These are phyloP conservation scores for Fusarium sp. DNA, from an alignment of 2,329 filamentous ascomycete genomes.

Conservation along the genomic window DNA sequence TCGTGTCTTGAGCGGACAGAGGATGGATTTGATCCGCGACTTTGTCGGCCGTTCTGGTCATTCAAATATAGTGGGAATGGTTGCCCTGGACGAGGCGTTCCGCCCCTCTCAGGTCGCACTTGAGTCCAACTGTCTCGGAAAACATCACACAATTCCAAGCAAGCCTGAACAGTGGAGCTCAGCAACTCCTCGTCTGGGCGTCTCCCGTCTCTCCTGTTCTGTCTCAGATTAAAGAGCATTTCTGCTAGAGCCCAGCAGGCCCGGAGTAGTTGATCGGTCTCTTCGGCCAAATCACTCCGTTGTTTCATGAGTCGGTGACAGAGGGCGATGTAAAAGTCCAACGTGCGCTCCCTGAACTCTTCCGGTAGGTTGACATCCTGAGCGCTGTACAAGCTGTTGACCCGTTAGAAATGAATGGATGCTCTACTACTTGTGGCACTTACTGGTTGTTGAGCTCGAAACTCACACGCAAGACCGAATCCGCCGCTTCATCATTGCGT, in stretches of 20 bases:
- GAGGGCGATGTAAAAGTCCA: conserved; percentile 94
- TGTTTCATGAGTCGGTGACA: conserved; percentile 98
- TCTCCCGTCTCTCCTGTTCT: conserved; percentile 80
- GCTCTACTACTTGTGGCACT: conserved; percentile 44
- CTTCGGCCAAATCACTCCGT: conserved; percentile 78
- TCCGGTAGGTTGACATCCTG: conserved; percentile 85
- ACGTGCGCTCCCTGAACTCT: conserved; percentile 85
- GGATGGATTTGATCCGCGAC: conserved; percentile 63
- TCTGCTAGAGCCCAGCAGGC: conserved; percentile 93
- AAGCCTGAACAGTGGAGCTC: conserved; percentile 88
- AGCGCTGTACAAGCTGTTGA: conserved; percentile 80
- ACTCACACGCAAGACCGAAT: conserved; percentile 90
- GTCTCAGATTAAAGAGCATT: conserved; percentile 90
- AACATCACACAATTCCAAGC: conserved; percentile 93
- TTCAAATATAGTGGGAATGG: conserved; percentile 72
- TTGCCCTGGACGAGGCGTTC: conserved; percentile 85
- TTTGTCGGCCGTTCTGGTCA: conserved; percentile 62
- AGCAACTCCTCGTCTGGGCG: conserved; percentile 84
- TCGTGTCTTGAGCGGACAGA: conserved; percentile 65
- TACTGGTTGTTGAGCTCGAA: conserved; percentile 95
- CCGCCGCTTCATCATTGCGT: conserved; percentile 80
- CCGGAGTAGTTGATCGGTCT: conserved; percentile 84
- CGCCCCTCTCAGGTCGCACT: conserved; percentile 79
- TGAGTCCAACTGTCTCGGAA: conserved; percentile 94
- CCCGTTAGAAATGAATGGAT: conserved; percentile 43